Conservation (phyloP, 2,329 filamentous ascomycete genomes). For the Acarospora socialis region DNA sequence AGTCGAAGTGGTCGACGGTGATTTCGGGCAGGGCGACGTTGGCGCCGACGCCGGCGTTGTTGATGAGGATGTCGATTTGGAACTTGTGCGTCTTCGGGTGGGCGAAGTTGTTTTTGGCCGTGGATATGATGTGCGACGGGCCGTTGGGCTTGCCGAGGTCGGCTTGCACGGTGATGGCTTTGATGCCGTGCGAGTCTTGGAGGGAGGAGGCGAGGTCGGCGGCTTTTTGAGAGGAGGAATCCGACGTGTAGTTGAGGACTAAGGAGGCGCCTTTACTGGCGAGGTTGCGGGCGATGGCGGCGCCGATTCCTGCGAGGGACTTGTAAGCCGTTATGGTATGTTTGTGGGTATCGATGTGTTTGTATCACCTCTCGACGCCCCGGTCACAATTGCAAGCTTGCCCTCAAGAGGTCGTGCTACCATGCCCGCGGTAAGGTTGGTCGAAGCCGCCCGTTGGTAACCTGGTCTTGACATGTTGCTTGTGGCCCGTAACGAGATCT, state of each 20-base stretch:
- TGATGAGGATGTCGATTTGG: slow-evolving; percentile 70
- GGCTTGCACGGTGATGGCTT: slow-evolving; percentile 51
- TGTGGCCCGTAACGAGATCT: no score
- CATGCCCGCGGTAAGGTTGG: slow-evolving; percentile 10
- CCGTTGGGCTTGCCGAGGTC: slow-evolving; percentile 52
- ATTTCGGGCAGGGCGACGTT: slow-evolving; percentile 49
- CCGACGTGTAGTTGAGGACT: slow-evolving; percentile 57
- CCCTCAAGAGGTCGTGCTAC: slow-evolving; percentile 41
- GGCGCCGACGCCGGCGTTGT: slow-evolving; percentile 60
- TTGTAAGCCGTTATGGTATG: neutral
- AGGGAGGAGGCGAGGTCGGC: slow-evolving; percentile 44
- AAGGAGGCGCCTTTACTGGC: slow-evolving; percentile 56
- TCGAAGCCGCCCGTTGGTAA: slow-evolving; percentile 13
- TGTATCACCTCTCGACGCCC: slow-evolving; percentile 55
- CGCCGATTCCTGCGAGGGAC: slow-evolving; percentile 54
- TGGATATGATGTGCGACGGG: slow-evolving; percentile 44
- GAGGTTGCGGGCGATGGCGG: slow-evolving; percentile 53
- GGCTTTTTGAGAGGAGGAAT: slow-evolving; percentile 40
- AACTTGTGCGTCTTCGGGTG: slow-evolving; percentile 40
- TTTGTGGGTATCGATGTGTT: neutral
- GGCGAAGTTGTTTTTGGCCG: slow-evolving; percentile 45
- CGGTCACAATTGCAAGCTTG: slow-evolving; percentile 67
- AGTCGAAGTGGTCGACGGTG: slow-evolving; percentile 49
- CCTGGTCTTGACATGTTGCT: slow-evolving; percentile 11
- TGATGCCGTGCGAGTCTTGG: slow-evolving; percentile 41